Base-by-base conservation (phyloP, 352 stramenopile genomes). In the Pythium biforme region DNA sequence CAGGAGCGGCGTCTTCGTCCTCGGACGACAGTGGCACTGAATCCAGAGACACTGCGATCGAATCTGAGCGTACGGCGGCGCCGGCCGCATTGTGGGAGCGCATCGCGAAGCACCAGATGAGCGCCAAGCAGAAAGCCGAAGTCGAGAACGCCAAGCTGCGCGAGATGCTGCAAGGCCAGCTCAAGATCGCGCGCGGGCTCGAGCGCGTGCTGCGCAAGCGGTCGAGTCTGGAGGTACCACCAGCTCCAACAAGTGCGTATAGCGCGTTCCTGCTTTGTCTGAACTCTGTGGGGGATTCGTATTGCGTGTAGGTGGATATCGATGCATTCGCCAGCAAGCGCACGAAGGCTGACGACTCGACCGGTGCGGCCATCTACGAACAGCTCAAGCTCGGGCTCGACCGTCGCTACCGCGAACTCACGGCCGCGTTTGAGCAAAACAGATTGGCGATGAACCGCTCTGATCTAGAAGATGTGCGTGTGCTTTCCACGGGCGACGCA, bases 101-200 rank as follows among this genome's bases (percentile, higher is more conserved):
- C 11, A 66, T 72, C 15, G 72, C 66, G 11, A 51, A 61, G 26
- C 59, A 51, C 22, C 66, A 79, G 37, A 57, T 59, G 57, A 55
- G 59, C n/a, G 40, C 69, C 46, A 66, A 66, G 4, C 34, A 70
- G 54, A 57, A 43, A 37, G 62, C 70, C 12, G 64, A 78, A 45
- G 45, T 60, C 12, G 59, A 77, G 27, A 79, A 79, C 62, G 41
- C 47, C 26, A 41, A 69, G 54, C 58, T 79, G 14, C 67, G 66
- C 51, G 55, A 59, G 55, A 58, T 79, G 52, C 55, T 79, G 7
- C 55, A 74, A 45, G 62, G 54, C 1, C 66, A 82, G 33, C 50
- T 70, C 17, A 68, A 73, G 34, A 60, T 78, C 15, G 61, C 60
- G 12, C 52, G 56, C 27, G 64, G 66, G 3, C 39, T 77, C 25